phyloP scores from a whole-genome alignment of 2,329 filamentous ascomycete genomes.

The Dothistroma septosporum region DNA sequence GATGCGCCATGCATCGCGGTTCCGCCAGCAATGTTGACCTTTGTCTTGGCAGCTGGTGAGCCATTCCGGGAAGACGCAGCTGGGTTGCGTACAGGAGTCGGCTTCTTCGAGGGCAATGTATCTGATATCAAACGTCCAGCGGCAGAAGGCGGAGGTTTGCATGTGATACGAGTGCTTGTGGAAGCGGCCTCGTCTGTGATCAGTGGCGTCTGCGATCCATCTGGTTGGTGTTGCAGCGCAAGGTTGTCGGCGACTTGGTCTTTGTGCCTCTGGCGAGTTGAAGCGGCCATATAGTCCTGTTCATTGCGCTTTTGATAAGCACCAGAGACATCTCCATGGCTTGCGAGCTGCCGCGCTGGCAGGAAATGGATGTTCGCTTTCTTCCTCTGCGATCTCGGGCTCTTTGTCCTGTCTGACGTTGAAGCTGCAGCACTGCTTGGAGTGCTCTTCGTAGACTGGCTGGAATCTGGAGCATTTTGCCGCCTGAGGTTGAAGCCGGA shows the following conservation, averaged over 20 bases:
- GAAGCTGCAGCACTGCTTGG: slow-evolving; percentile 12
- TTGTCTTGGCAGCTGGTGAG: slow-evolving; percentile 49
- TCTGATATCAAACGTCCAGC: slow-evolving; percentile 81
- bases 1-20: slow-evolving; percentile 78
- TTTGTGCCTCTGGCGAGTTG: slow-evolving; percentile 39
- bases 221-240: slow-evolving; percentile 48
- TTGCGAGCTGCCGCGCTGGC: slow-evolving; percentile 48
- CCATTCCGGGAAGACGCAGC: slow-evolving; percentile 44
- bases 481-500: slow-evolving; percentile 68
- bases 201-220: slow-evolving; percentile 43
- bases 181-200: slow-evolving; percentile 45
- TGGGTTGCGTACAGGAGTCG: slow-evolving; percentile 36
- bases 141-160: slow-evolving; percentile 61
- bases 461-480: slow-evolving; percentile 31
- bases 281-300: slow-evolving; percentile 66
- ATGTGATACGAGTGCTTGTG: slow-evolving; percentile 38
- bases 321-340: slow-evolving; percentile 61
- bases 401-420: slow-evolving; percentile 22
- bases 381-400: slow-evolving; percentile 39
- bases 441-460: slow-evolving; percentile 3
- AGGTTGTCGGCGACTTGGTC: slow-evolving; percentile 42
- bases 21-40: slow-evolving; percentile 70
- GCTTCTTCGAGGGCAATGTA: slow-evolving; percentile 48
- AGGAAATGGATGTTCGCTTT: slow-evolving; percentile 36
- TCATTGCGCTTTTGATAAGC: slow-evolving; percentile 73